These are phyloP conservation scores for Eucalyptus virginea DNA, from an alignment of 345 rosid genomes.

Conservation along the genomic window DNA sequence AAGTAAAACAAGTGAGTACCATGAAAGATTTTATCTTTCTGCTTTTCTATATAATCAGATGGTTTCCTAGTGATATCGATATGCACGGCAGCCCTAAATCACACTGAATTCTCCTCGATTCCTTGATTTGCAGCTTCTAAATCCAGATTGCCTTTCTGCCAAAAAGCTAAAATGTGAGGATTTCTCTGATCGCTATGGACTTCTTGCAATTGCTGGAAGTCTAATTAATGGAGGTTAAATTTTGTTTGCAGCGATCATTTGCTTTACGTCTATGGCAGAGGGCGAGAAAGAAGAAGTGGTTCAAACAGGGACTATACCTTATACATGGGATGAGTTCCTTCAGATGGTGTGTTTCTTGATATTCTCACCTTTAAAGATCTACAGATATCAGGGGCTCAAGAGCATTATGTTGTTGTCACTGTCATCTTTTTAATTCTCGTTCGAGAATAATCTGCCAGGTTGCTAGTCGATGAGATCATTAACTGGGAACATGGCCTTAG, in stretches of 20 bases:
- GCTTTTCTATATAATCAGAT: not conserved
- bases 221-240: not conserved
- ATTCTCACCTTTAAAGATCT: not conserved
- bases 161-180: slow-evolving; percentile 51
- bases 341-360: slow-evolving; percentile 34
- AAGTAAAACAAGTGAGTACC: slow-evolving; percentile 50
- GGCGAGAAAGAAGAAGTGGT: slow-evolving; percentile 43
- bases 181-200: not conserved
- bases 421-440: not conserved
- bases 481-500: not conserved
- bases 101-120: not conserved
- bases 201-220: not conserved
- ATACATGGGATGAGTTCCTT: slow-evolving; percentile 77
- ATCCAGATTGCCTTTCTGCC: slow-evolving; percentile 42
- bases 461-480: not conserved
- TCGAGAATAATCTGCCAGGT: not conserved
- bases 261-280: slow-evolving; percentile 48
- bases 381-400: not conserved
- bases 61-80: not conserved
- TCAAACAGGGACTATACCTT: slow-evolving; percentile 35
- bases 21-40: not conserved
- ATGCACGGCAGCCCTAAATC: not conserved
- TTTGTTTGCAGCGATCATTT: slow-evolving; percentile 56
- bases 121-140: slow-evolving; percentile 39
- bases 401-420: not conserved